Evolutionary conservation across 768 basidiomycete genomes (phyloP).

Genomic region (Ephemerocybe angulata): DNA sequence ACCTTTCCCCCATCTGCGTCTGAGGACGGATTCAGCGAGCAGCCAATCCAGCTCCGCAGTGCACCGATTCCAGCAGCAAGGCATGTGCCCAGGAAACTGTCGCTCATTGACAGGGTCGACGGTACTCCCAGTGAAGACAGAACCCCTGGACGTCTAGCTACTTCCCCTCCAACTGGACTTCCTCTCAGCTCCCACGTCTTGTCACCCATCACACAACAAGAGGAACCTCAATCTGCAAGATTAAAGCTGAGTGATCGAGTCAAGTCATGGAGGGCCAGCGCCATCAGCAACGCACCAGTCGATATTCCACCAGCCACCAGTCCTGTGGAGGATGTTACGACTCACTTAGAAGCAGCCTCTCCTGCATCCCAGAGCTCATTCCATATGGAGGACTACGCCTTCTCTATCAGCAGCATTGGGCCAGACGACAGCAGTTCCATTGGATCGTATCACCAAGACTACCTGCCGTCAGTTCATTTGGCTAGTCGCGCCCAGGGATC

Average conservation of each 20-base stretch:
- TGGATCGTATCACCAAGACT: conserved; percentile 4
- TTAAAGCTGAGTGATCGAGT: conserved; percentile 54
- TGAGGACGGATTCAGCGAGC: conserved; percentile 39
- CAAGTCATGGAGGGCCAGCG: conserved; percentile 62
- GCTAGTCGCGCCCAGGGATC: conserved; percentile 52
- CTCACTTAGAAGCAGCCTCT: conserved; percentile 36
- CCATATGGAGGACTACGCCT: conserved; percentile 62
- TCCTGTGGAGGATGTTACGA: neutral
- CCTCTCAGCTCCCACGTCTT: conserved; percentile 33
- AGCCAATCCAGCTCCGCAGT: conserved; percentile 26
- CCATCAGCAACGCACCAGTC: conserved; percentile 46
- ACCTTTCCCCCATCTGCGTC: conserved; percentile 24
- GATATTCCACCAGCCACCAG: conserved; percentile 48
- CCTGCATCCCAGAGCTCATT: conserved; percentile 30
- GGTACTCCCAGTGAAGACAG: conserved; percentile 28
- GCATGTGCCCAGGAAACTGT: conserved; percentile 63
- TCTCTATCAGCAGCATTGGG: conserved; percentile 69
- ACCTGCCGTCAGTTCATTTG: conserved; percentile 51
- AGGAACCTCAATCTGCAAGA: conserved; percentile 52
- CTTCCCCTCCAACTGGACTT: conserved; percentile 25
- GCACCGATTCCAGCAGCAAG: conserved; percentile 34
- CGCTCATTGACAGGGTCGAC: conserved; percentile 65
- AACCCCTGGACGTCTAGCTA: conserved; percentile 22
- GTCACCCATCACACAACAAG: conserved; percentile 62
- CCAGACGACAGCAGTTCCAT: conserved; percentile 32